phyloP scores from a whole-genome alignment of 2,329 filamentous ascomycete genomes.

The Xylaria sp. region DNA sequence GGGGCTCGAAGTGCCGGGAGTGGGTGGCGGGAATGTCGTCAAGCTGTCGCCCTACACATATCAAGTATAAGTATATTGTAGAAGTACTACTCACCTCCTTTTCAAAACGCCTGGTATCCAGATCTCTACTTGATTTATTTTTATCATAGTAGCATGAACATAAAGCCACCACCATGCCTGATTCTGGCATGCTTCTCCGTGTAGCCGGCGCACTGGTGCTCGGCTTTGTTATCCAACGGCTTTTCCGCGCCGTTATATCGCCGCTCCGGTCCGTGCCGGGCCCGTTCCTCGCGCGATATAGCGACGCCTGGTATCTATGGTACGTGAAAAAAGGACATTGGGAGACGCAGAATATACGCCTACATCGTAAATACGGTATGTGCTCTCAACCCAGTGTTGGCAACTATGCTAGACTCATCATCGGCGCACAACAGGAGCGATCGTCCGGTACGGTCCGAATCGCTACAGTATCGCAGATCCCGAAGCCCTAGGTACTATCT shows the following conservation, averaged over 20 bases:
- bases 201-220: constrained; percentile 2
- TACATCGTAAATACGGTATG: constrained; percentile 28
- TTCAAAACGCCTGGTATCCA: too few species aligned
- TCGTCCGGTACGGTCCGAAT: constrained; percentile 60
- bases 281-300: constrained; percentile 30
- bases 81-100: too few species aligned
- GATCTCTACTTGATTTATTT: constrained; percentile 51
- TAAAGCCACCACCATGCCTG: not conserved
- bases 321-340: constrained; percentile 15
- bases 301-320: constrained; percentile 31
- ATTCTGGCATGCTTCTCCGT: not conserved
- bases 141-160: not conserved
- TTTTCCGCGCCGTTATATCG: constrained; percentile 15
- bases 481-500: constrained; percentile 54
- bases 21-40: too few species aligned
- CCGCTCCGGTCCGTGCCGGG: constrained; percentile 28
- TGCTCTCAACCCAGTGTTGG: not conserved
- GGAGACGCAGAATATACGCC: constrained; percentile 23
- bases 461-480: constrained; percentile 59
- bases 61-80: too few species aligned
- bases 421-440: constrained; percentile 39
- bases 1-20: too few species aligned
- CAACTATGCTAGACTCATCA: not conserved
- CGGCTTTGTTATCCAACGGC: constrained; percentile 5
- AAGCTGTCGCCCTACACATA: too few species aligned